A percentile compares a stretch with the other conserved stretches of the same genome.
phyloP scores from a whole-genome alignment of 1,139 yeast genomes.

The Zygosaccharomyces sapae region DNA sequence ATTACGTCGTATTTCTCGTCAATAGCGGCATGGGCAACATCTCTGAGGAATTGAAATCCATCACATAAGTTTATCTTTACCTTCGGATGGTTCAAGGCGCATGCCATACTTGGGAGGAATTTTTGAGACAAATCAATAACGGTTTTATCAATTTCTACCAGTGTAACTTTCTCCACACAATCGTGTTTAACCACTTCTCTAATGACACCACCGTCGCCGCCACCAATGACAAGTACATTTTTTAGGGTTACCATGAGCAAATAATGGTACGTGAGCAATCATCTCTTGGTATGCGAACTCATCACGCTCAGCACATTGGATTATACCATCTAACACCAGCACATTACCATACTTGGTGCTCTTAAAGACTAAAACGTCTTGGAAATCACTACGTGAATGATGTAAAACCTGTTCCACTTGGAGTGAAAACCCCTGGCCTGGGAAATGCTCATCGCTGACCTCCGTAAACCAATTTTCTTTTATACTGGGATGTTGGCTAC shows the following conservation, averaged over 20 bases:
- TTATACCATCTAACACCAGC: conserved; percentile 81
- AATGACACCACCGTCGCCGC: conserved; percentile 95
- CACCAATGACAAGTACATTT: conserved; percentile 86
- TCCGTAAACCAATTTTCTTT: conserved; percentile 91
- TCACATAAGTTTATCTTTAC: conserved; percentile 76
- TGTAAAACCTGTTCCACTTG: conserved; percentile 75
- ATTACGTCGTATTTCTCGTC: conserved; percentile 67
- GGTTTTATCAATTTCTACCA: conserved; percentile 88
- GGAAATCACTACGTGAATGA: conserved; percentile 74
- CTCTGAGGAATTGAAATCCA: conserved; percentile 76
- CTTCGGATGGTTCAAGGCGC: conserved; percentile 63
- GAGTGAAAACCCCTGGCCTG: conserved; percentile 91
- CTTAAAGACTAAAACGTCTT: conserved; percentile 82
- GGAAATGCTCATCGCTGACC: conserved; percentile 82
- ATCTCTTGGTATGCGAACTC: conserved; percentile 94
- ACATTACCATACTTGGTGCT: conserved; percentile 86
- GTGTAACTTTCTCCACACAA: conserved; percentile 61
- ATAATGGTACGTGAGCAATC: conserved; percentile 85
- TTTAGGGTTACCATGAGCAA: conserved; percentile 83
- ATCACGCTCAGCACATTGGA: conserved; percentile 91
- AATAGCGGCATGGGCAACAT: conserved; percentile 38
- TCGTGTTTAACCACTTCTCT: conserved; percentile 86
- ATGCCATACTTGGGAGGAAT: conserved; percentile 78
- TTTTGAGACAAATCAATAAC: conserved; percentile 73
- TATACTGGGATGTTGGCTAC: conserved; percentile 23